Conservation (phyloP, 176 grass and related monocot species). For the Triticum monococcum region DNA sequence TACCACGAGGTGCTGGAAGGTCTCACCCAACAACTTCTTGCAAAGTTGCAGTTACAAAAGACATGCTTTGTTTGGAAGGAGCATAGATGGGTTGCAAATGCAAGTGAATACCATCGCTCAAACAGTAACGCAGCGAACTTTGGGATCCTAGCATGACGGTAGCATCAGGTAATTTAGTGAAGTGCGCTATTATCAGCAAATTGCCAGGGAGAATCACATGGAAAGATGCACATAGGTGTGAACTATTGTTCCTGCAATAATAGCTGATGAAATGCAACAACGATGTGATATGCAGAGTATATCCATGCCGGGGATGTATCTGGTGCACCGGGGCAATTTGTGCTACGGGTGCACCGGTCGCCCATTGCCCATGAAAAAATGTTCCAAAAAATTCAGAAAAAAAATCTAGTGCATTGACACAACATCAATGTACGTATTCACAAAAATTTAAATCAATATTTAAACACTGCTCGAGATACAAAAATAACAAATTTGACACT, state of each 20-base stretch:
- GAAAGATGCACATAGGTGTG: background rate
- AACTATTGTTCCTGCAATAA: background rate
- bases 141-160: background rate
- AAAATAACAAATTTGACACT: too few relatives aligned
- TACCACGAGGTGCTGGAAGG: background rate
- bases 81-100: background rate
- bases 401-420: too few relatives aligned
- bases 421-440: too few relatives aligned
- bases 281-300: background rate
- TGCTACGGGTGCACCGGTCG: too few relatives aligned
- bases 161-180: background rate
- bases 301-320: background rate
- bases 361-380: too few relatives aligned
- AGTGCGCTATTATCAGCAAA: background rate
- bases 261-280: conserved; percentile 1
- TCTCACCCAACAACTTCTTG: background rate
- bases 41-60: background rate
- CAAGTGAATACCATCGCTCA: background rate
- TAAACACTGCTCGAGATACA: too few relatives aligned
- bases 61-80: background rate
- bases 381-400: too few relatives aligned
- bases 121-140: background rate
- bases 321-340: too few relatives aligned
- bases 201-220: background rate
- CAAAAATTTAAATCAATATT: too few relatives aligned